Percentiles rank a stretch among this genome's conserved stretches.
phyloP scores from a whole-genome alignment of 2,329 filamentous ascomycete genomes.

The Colletotrichum lentis region DNA sequence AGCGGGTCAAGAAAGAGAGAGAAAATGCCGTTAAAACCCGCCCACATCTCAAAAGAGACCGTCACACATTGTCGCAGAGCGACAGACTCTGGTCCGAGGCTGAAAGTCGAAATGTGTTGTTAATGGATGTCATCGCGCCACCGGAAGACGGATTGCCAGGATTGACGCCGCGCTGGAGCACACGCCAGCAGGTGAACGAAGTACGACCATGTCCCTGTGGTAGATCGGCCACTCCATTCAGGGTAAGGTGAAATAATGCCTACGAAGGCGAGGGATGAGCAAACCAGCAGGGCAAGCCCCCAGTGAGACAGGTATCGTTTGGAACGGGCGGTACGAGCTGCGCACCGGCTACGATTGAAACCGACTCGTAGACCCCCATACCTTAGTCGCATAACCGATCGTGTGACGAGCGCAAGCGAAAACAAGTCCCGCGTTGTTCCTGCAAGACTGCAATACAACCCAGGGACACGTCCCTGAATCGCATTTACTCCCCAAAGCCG shows the following conservation, averaged over 20 bases:
- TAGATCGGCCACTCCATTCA: background rate
- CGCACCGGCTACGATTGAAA: constrained; percentile 26
- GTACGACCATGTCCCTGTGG: background rate
- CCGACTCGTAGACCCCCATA: constrained; percentile 1
- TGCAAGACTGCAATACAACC: background rate
- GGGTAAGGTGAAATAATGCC: background rate
- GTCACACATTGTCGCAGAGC: background rate
- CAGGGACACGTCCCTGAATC: background rate
- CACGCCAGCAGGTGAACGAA: background rate
- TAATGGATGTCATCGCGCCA: background rate
- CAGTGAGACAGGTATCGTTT: constrained; percentile 20
- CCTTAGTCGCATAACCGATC: constrained; percentile 16
- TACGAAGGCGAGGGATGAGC: background rate
- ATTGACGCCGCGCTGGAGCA: background rate
- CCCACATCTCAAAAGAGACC: too few relatives aligned
- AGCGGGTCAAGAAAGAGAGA: background rate
- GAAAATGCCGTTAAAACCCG: background rate
- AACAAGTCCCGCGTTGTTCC: background rate
- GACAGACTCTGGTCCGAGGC: background rate
- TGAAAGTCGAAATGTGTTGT: too few relatives aligned
- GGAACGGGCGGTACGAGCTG: constrained; percentile 13
- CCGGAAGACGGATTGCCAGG: background rate
- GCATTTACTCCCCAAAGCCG: background rate
- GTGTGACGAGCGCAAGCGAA: background rate
- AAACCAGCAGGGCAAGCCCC: background rate